These are phyloP conservation scores for Puccinia coronata DNA, from an alignment of 1,284 basidiomycete species.

Conservation along the genomic window DNA sequence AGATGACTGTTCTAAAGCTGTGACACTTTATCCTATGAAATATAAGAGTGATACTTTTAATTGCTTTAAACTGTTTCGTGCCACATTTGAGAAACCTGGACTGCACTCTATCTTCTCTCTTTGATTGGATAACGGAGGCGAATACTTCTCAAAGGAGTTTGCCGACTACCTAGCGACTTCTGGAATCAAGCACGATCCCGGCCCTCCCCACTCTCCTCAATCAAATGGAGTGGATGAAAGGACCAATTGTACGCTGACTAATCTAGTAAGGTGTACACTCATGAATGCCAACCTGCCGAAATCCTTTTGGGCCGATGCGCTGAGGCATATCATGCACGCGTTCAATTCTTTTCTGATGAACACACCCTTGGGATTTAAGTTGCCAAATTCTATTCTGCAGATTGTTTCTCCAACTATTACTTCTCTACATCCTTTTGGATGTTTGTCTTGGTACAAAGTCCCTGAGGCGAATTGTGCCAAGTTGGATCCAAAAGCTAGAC, in stretches of 20 bases:
- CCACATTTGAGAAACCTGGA: constrained; percentile 53
- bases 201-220: no score
- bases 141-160: constrained; percentile 7
- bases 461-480: not conserved
- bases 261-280: not conserved
- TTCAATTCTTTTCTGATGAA: not conserved
- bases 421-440: not conserved
- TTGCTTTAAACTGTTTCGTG: no score
- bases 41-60: constrained; percentile 51
- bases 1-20: not conserved
- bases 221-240: constrained; percentile 20
- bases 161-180: not conserved
- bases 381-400: not conserved
- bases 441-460: not conserved
- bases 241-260: not conserved
- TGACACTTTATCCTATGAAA: constrained; percentile 8
- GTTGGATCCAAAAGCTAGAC: not conserved
- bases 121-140: no score
- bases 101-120: constrained; percentile 37
- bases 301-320: no score
- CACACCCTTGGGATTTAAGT: constrained; percentile 17
- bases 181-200: constrained; percentile 9
- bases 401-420: not conserved
- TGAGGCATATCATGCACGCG: not conserved
- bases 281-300: not conserved